A percentile compares a stretch with the other conserved stretches of the same genome.
Evolutionary conservation across 1,284 basidiomycete genomes (phyloP).

Genomic region (Sporisorium graminicola): DNA sequence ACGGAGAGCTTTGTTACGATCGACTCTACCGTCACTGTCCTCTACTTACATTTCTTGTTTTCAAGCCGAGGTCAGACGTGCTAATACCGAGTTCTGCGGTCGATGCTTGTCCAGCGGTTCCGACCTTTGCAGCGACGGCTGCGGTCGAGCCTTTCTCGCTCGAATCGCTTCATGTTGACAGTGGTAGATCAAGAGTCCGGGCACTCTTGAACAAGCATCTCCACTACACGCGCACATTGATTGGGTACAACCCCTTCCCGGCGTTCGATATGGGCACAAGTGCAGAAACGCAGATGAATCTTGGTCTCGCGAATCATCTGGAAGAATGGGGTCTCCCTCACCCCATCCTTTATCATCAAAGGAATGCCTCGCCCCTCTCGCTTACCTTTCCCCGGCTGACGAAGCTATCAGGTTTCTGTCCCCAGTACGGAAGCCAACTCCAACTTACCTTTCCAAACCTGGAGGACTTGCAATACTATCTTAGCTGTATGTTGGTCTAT

Average conservation of each 20-base stretch:
- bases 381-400: not conserved
- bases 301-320: not conserved
- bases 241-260: not conserved
- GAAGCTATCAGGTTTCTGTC: not conserved
- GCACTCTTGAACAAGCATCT: not conserved
- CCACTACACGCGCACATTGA: not conserved
- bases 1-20: not conserved
- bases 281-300: not conserved
- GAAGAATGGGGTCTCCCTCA: not conserved
- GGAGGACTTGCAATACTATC: too few species aligned
- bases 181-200: too few species aligned
- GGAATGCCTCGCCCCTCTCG: too few species aligned
- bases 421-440: not conserved
- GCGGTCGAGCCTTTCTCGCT: conserved; percentile 4
- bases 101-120: not conserved
- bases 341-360: too few species aligned
- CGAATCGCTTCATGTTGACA: not conserved
- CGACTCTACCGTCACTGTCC: conserved; percentile 23
- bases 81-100: not conserved
- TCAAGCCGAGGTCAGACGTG: not conserved
- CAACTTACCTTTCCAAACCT: not conserved
- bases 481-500: too few species aligned
- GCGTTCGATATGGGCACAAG: not conserved
- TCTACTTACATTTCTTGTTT: conserved; percentile 6
- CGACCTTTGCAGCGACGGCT: not conserved